Evolutionary conservation across 805 yeast species (phyloP).

Genomic region (Candida nonsorbophila): DNA sequence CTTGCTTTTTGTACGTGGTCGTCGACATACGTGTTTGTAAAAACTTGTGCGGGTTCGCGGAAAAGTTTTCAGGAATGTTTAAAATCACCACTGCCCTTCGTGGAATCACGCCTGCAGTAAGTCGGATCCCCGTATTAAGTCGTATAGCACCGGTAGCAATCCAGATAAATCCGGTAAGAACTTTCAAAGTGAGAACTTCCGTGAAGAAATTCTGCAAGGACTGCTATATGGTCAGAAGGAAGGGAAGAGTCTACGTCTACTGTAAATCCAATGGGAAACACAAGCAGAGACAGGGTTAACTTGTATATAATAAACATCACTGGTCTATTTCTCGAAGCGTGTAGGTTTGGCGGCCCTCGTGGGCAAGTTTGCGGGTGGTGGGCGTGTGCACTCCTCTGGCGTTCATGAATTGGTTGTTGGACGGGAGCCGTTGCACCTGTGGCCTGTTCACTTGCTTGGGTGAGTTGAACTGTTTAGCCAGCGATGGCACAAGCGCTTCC

Average conservation of each 20-base stretch:
- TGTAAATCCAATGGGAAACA: constrained; percentile 92
- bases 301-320: constrained; percentile 1
- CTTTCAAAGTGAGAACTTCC: constrained; percentile 87
- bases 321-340: constrained; percentile 3
- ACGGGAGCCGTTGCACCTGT: constrained; percentile 14
- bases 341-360: constrained; percentile 7
- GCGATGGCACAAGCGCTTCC: constrained; percentile 26
- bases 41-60: constrained; percentile 9
- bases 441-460: constrained; percentile 13
- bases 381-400: constrained; percentile 19
- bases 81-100: constrained; percentile 2
- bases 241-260: constrained; percentile 88
- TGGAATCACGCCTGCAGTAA: constrained; percentile 1
- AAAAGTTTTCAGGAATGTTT: constrained; percentile 5
- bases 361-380: constrained; percentile 28
- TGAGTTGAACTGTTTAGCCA: constrained; percentile 6
- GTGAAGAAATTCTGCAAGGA: constrained; percentile 91
- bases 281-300: constrained; percentile 83
- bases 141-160: neutral
- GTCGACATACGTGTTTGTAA: too few relatives aligned
- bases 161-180: constrained; percentile 36
- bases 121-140: neutral
- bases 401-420: constrained; percentile 13
- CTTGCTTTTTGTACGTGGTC: constrained; percentile 75
- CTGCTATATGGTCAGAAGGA: constrained; percentile 87